These are phyloP conservation scores for Fistulifera pelliculosa DNA, from an alignment of 108 stramenopile species.

Conservation along the genomic window DNA sequence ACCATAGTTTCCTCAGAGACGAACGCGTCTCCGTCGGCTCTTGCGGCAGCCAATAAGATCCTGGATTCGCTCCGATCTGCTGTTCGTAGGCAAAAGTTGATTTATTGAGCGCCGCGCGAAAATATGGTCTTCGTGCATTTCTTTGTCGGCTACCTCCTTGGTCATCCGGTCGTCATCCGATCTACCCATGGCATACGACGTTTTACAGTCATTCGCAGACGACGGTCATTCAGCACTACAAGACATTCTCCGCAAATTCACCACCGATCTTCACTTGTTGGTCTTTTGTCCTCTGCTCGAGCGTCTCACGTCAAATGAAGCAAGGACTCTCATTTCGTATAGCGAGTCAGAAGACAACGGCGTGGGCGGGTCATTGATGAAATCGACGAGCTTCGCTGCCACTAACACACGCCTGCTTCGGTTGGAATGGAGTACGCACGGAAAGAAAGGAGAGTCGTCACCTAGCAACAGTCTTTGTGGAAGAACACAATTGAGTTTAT, in stretches of 20 bases:
- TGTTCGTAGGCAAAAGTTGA: conserved; percentile 36
- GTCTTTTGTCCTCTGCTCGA: conserved; percentile 21
- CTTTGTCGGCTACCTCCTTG: conserved; percentile 16
- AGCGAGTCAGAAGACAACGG: conserved; percentile 1
- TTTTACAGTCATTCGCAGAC: conserved; percentile 19
- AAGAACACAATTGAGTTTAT: conserved; percentile 36
- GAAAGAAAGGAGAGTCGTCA: not conserved
- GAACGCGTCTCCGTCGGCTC: not conserved
- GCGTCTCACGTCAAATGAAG: not conserved
- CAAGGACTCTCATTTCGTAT: not conserved
- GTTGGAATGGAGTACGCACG: conserved; percentile 24
- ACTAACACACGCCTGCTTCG: conserved; percentile 15
- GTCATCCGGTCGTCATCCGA: conserved; percentile 18
- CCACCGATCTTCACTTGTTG: conserved; percentile 9
- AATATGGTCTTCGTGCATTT: conserved; percentile 22
- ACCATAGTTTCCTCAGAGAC: conserved; percentile 15
- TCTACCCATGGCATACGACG: conserved; percentile 23
- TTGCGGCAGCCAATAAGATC: conserved; percentile 17
- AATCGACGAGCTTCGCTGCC: too few species aligned
- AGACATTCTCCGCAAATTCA: conserved; percentile 23
- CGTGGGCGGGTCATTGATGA: not conserved
- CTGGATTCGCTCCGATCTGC: conserved; percentile 13
- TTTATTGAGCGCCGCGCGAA: conserved; percentile 19
- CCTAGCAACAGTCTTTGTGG: conserved; percentile 9
- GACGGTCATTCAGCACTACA: conserved; percentile 10